A percentile compares a stretch with the other conserved stretches of the same genome.
phyloP scores from a whole-genome alignment of 192 early-diverging fungal genomes.

The Blastocladiella britannica region DNA sequence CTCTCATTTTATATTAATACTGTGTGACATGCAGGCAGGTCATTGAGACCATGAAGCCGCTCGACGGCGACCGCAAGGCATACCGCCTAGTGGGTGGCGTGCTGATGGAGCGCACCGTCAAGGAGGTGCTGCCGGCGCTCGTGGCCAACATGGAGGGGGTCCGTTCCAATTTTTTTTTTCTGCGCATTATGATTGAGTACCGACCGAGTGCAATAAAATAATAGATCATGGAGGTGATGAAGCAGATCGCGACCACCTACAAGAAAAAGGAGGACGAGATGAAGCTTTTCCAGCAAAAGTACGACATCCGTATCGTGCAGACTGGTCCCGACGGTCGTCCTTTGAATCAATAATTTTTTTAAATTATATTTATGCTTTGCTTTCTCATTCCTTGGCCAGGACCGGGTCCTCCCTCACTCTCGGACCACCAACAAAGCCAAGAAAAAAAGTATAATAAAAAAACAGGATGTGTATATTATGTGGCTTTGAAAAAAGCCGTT shows the following conservation, averaged over 20 bases:
- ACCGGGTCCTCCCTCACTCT: too few relatives aligned
- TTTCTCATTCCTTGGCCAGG: too few relatives aligned
- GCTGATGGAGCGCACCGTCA: slow-evolving; percentile 75
- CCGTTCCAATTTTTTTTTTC: too few relatives aligned
- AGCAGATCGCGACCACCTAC: slow-evolving; percentile 53
- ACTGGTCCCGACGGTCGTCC: too few relatives aligned
- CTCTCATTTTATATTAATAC: not conserved
- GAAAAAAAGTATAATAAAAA: too few relatives aligned
- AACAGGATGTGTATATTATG: too few relatives aligned
- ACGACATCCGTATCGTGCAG: slow-evolving; percentile 49
- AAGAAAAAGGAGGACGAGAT: slow-evolving; percentile 80
- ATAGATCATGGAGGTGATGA: slow-evolving; percentile 58
- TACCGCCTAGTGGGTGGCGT: slow-evolving; percentile 86
- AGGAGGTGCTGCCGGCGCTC: slow-evolving; percentile 74
- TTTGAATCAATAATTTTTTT: too few relatives aligned
- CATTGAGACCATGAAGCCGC: slow-evolving; percentile 75
- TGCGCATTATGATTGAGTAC: too few relatives aligned
- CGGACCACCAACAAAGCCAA: too few relatives aligned
- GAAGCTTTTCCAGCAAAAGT: slow-evolving; percentile 67
- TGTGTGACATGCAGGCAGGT: slow-evolving; percentile 33
- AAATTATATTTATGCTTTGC: too few relatives aligned
- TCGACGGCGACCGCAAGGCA: slow-evolving; percentile 67
- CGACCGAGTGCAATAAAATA: too few relatives aligned
- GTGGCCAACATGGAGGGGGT: slow-evolving; percentile 69
- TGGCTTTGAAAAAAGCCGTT: slow-evolving; percentile 5